Percentiles rank a stretch among this genome's conserved stretches.
These are phyloP conservation scores for Ampelocalamus luodianensis DNA, from an alignment of 176 grass and related monocot genomes.

Conservation along the genomic window DNA sequence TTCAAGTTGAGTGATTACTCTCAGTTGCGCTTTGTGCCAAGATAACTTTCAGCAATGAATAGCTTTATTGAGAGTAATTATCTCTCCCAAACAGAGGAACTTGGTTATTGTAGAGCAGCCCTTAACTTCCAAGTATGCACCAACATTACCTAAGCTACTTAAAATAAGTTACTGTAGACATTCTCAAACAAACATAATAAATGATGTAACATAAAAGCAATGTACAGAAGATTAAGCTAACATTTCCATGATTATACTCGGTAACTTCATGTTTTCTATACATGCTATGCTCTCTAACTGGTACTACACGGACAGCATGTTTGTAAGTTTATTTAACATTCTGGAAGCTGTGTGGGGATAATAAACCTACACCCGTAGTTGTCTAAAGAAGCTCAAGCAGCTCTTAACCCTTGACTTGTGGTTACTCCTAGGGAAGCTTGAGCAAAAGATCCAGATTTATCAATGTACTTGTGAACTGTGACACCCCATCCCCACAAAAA, in stretches of 20 bases:
- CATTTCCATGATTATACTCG: not conserved
- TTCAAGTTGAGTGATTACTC: not conserved
- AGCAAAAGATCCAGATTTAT: not conserved
- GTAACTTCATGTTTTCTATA: not conserved
- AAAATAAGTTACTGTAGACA: constrained; percentile 4
- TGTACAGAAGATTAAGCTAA: constrained; percentile 28
- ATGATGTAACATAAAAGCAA: not conserved
- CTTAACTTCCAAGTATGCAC: not conserved
- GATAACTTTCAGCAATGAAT: constrained; percentile 5
- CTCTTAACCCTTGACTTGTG: not conserved
- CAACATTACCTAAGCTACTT: not conserved
- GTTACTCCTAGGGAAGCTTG: not conserved
- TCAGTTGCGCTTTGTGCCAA: not conserved
- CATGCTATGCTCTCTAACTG: not conserved
- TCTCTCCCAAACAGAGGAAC: not conserved
- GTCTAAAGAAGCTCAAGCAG: not conserved
- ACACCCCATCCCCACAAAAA: not conserved
- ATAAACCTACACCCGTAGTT: not conserved
- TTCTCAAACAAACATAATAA: not conserved
- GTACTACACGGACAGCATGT: not conserved
- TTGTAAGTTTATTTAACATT: not conserved
- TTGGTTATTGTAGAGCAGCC: not conserved
- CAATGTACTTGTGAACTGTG: not conserved
- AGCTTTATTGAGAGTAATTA: constrained; percentile 9
- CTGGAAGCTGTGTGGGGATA: not conserved